Percentiles rank a stretch among this genome's conserved stretches.
These are phyloP conservation scores for Nakazawaea ishiwadae DNA, from an alignment of 805 yeast species.

Conservation along the genomic window DNA sequence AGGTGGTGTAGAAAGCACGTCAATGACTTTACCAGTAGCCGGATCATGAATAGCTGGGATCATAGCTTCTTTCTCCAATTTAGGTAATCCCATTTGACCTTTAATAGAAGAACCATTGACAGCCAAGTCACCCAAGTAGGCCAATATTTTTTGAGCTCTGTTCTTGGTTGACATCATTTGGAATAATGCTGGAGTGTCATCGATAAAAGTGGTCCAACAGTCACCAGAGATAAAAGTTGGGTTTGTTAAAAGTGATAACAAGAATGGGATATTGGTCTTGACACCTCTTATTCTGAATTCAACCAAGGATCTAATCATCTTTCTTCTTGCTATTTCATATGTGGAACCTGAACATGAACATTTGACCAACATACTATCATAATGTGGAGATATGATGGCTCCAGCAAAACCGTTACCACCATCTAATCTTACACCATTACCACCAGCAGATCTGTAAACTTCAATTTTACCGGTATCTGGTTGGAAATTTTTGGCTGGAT, in stretches of 20 bases:
- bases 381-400: slow-evolving; percentile 92
- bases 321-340: slow-evolving; percentile 93
- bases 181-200: slow-evolving; percentile 94
- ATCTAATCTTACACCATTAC: slow-evolving; percentile 97
- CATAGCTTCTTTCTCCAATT: slow-evolving; percentile 67
- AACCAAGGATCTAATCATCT: slow-evolving; percentile 94
- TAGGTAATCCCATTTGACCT: slow-evolving; percentile 94
- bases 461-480: slow-evolving; percentile 98
- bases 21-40: slow-evolving; percentile 51
- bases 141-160: slow-evolving; percentile 91
- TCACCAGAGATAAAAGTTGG: slow-evolving; percentile 79
- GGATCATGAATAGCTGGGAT: slow-evolving; percentile 70
- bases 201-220: slow-evolving; percentile 98
- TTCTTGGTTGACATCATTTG: slow-evolving; percentile 92
- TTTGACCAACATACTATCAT: slow-evolving; percentile 97
- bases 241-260: slow-evolving; percentile 85
- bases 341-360: slow-evolving; percentile 97
- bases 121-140: slow-evolving; percentile 87
- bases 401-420: slow-evolving; percentile 99
- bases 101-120: slow-evolving; percentile 95
- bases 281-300: slow-evolving; percentile 99
- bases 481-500: slow-evolving; percentile 93
- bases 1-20: slow-evolving; percentile 49
- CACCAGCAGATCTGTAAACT: slow-evolving; percentile 97
- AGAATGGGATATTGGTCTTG: slow-evolving; percentile 95